These are phyloP conservation scores for Pichia scutulata DNA, from an alignment of 805 yeast species.

Conservation along the genomic window DNA sequence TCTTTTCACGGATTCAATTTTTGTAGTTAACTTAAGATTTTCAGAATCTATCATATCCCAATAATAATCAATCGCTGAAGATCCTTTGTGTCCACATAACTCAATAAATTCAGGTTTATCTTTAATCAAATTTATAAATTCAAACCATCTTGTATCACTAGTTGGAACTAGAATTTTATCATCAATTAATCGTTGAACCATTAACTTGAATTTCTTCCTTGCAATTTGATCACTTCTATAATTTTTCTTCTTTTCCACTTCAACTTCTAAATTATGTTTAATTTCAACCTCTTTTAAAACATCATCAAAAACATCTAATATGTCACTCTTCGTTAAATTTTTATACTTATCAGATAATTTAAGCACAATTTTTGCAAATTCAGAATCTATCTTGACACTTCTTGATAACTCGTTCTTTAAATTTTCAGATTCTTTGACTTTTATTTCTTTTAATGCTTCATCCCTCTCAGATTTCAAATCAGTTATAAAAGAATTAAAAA, in stretches of 20 bases:
- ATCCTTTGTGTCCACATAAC: conserved; percentile 69
- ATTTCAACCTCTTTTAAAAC: conserved; percentile 9
- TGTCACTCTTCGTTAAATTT: neutral
- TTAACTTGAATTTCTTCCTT: conserved; percentile 47
- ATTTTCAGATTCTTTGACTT: conserved; percentile 44
- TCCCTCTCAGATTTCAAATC: conserved; percentile 31
- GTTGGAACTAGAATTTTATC: conserved; percentile 25
- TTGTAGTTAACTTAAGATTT: conserved; percentile 45
- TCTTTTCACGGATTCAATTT: conserved; percentile 52
- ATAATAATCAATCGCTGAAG: conserved; percentile 68
- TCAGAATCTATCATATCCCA: conserved; percentile 66
- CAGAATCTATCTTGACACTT: neutral
- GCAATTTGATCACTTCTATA: conserved; percentile 56
- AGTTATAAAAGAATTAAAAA: conserved; percentile 45
- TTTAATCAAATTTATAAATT: conserved; percentile 42
- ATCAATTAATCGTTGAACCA: conserved; percentile 33
- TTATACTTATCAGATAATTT: conserved; percentile 40
- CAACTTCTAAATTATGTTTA: neutral
- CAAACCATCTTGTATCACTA: conserved; percentile 54
- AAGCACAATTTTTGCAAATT: conserved; percentile 1
- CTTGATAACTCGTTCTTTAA: conserved; percentile 40
- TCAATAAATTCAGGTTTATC: conserved; percentile 50
- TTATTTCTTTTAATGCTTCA: conserved; percentile 21
- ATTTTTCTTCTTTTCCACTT: conserved; percentile 31
- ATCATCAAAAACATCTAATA: conserved; percentile 34